A percentile compares a stretch with the other conserved stretches of the same genome.
phyloP scores from a whole-genome alignment of 2,329 filamentous ascomycete species.

The Cryoendolithus antarcticus region DNA sequence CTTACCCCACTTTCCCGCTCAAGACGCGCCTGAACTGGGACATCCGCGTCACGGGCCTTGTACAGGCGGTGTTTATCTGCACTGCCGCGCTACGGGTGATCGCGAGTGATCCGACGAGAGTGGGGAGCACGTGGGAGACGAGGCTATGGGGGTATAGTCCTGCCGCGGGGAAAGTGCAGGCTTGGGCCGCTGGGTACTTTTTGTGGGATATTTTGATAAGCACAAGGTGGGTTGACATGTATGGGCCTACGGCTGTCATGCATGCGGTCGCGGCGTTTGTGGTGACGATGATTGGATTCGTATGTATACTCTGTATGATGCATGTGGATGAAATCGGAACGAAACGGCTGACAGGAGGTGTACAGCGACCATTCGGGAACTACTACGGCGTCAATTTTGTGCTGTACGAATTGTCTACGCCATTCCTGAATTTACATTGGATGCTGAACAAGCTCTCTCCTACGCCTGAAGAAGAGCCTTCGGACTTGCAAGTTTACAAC shows the following conservation, averaged over 20 bases:
- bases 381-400: slow-evolving; percentile 73
- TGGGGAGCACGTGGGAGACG: slow-evolving; percentile 52
- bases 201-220: slow-evolving; percentile 70
- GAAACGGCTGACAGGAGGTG: slow-evolving; percentile 1
- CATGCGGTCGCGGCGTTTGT: slow-evolving; percentile 63
- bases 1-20: slow-evolving; percentile 50
- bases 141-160: slow-evolving; percentile 65
- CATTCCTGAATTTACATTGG: slow-evolving; percentile 83
- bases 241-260: slow-evolving; percentile 63
- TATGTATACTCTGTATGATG: slow-evolving; percentile 35
- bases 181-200: slow-evolving; percentile 69
- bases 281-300: slow-evolving; percentile 69
- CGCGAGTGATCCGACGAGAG: slow-evolving; percentile 53
- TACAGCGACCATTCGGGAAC: slow-evolving; percentile 68
- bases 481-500: slow-evolving; percentile 62
- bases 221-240: slow-evolving; percentile 53
- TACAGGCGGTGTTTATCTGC: slow-evolving; percentile 65
- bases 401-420: slow-evolving; percentile 75
- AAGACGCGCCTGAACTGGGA: slow-evolving; percentile 70
- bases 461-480: slow-evolving; percentile 44
- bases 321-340: neutral
- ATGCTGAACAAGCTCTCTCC: slow-evolving; percentile 78
- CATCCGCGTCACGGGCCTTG: slow-evolving; percentile 68
- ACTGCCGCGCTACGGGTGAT: slow-evolving; percentile 62
- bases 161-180: slow-evolving; percentile 58